Percentiles rank a stretch among this genome's conserved stretches.
Evolutionary conservation across 371 early-diverging fungal genomes (phyloP).

Genomic region (Syncephalis fuscata): DNA sequence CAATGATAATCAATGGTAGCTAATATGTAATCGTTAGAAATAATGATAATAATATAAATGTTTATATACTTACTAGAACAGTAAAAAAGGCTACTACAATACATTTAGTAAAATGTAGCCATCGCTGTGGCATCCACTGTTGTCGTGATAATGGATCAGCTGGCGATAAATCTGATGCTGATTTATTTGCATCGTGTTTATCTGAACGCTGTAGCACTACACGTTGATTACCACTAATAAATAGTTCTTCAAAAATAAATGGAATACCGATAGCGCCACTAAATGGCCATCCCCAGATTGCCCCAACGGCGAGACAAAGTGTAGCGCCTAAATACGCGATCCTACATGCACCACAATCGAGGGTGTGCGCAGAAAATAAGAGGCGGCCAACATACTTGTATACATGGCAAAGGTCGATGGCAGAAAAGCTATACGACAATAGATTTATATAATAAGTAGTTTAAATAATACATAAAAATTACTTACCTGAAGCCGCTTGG

Average conservation of each 20-base stretch:
- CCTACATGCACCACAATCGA: slow-evolving; percentile 15
- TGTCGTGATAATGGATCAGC: neutral
- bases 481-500: slow-evolving; percentile 49
- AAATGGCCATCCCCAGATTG: slow-evolving; percentile 83
- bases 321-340: slow-evolving; percentile 30
- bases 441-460: no score
- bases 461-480: neutral
- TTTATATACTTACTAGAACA: slow-evolving; percentile 6
- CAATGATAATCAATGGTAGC: slow-evolving; percentile 44
- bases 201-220: no score
- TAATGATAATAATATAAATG: neutral
- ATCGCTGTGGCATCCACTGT: neutral
- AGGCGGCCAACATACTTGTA: slow-evolving; percentile 53
- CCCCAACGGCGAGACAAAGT: slow-evolving; percentile 47
- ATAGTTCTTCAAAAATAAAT: slow-evolving; percentile 53
- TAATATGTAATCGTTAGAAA: slow-evolving; percentile 5
- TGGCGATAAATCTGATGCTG: neutral
- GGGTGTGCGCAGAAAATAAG: slow-evolving; percentile 34
- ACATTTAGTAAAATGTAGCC: slow-evolving; percentile 3
- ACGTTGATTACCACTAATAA: slow-evolving; percentile 11
- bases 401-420: slow-evolving; percentile 92
- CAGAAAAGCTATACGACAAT: slow-evolving; percentile 59
- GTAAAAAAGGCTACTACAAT: slow-evolving; percentile 9
- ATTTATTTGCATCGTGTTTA: no score
- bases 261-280: slow-evolving; percentile 57